These are phyloP conservation scores for Bauhinia variegata DNA, from an alignment of 306 rosid species.

Conservation along the genomic window DNA sequence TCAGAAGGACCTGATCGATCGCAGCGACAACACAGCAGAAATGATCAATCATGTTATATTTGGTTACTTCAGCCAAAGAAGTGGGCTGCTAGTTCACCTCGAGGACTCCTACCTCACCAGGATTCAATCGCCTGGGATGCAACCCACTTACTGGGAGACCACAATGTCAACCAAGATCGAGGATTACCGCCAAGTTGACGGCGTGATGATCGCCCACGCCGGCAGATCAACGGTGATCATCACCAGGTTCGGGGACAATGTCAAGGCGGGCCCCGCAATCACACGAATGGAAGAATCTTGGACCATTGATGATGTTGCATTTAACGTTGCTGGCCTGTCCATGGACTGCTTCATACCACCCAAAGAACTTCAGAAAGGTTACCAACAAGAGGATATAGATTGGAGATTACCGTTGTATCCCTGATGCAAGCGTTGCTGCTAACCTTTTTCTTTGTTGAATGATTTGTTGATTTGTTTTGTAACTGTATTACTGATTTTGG, in stretches of 20 bases:
- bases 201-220: constrained; percentile 74
- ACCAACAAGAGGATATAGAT: constrained; percentile 49
- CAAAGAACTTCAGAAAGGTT: constrained; percentile 56
- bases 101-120: constrained; percentile 91
- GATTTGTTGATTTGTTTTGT: constrained; percentile 27
- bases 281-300: constrained; percentile 83
- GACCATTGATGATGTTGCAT: constrained; percentile 88
- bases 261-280: constrained; percentile 64
- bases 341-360: constrained; percentile 92
- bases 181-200: constrained; percentile 74
- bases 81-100: constrained; percentile 68
- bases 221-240: constrained; percentile 73
- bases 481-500: constrained; percentile 33
- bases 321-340: constrained; percentile 81
- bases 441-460: not conserved
- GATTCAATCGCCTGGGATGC: constrained; percentile 82
- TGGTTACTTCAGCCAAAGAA: constrained; percentile 89
- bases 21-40: constrained; percentile 90
- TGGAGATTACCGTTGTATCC: constrained; percentile 60
- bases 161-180: constrained; percentile 80
- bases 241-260: constrained; percentile 77
- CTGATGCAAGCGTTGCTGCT: constrained; percentile 27
- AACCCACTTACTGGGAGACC: constrained; percentile 92
- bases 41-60: constrained; percentile 85
- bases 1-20: constrained; percentile 67